phyloP scores from a whole-genome alignment of 352 stramenopile species.

The Phytophthora megakarya region DNA sequence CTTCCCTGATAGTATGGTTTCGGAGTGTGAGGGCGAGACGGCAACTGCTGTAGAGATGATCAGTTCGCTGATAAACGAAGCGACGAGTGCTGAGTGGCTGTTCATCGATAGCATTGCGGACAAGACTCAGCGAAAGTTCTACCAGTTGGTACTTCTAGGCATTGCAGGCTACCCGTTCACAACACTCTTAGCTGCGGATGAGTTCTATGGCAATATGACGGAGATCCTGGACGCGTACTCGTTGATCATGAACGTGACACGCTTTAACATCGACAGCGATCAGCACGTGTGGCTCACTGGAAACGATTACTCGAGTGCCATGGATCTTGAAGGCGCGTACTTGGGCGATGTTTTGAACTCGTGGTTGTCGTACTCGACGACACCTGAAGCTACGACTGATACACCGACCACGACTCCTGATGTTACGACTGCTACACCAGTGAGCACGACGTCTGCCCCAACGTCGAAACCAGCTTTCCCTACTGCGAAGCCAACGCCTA shows the following conservation, averaged over 20 bases:
- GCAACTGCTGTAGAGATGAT: conserved; percentile 36
- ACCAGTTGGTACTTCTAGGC: conserved; percentile 30
- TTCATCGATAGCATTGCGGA: conserved; percentile 52
- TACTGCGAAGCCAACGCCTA: too few species aligned
- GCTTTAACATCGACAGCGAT: conserved; percentile 28
- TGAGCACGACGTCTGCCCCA: too few species aligned
- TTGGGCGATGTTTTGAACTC: too few species aligned
- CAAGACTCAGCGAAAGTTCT: conserved; percentile 46
- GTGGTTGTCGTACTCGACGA: too few species aligned
- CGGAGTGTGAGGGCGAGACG: conserved; percentile 33
- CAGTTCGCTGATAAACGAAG: conserved; percentile 33
- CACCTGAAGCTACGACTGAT: too few species aligned
- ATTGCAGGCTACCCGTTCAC: conserved; percentile 46
- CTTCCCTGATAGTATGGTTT: conserved; percentile 37
- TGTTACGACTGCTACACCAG: too few species aligned
- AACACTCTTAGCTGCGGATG: conserved; percentile 16
- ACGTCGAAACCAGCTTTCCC: too few species aligned
- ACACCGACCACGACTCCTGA: too few species aligned
- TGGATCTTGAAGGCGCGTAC: too few species aligned
- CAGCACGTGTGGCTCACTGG: too few species aligned
- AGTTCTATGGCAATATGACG: conserved; percentile 37
- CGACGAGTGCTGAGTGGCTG: conserved; percentile 40
- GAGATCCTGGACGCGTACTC: conserved; percentile 41
- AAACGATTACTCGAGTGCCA: too few species aligned
- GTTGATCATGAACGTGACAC: conserved; percentile 18